Evolutionary conservation across 1,284 basidiomycete genomes (phyloP), one percentile per base, ranked within the genome.

Genomic region (Cutaneotrichosporon arboriforme): DNA sequence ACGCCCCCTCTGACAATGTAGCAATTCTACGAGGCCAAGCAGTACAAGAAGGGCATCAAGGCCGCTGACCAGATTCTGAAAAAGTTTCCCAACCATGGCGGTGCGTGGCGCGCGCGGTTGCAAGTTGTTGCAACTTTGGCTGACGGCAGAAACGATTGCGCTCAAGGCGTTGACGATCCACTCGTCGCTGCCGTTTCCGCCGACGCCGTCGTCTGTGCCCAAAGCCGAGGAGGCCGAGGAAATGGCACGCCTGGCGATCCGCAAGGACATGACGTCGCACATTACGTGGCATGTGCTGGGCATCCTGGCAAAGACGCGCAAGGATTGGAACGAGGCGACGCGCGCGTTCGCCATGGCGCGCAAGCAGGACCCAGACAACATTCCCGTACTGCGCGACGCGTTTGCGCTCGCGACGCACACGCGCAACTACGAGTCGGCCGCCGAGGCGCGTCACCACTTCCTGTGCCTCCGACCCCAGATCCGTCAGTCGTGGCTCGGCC

Each of bases 201-300:
- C 69, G 8, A 74, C 73, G 4, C 62, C 64, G 14, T 57, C 69
- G 1, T 67, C 71, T n/a, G 54, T 85, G 9, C 87, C 90, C 62
- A 84, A 90, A 79, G 69, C 72, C 52, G 88, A 87, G 23, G 83
- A 84, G 65, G 84, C 89, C 22, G 87, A 90, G 15, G 65, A 62
- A n/a, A 68, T 94, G 55, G 90, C 96, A 55, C 88, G 88, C 76
- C 84, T 88, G 60, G 96, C 91, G 43, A 82, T 96, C 59, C 84
- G 85, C 55, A 81, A 87, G 57, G 92, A 97, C 77, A 79, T 94
- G 55, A 89, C 84, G 35, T 92, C 88, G 21, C 94, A 98, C 71
- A 97, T 99, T 68, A 88, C 87, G 68, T 98, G 96, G 94, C 96
- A 99, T 73, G 93, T 98, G 57, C 88, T 92, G 67, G 96, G 92